Evolutionary conservation across 805 yeast species (phyloP).

Genomic region (Priceomyces castillae): DNA sequence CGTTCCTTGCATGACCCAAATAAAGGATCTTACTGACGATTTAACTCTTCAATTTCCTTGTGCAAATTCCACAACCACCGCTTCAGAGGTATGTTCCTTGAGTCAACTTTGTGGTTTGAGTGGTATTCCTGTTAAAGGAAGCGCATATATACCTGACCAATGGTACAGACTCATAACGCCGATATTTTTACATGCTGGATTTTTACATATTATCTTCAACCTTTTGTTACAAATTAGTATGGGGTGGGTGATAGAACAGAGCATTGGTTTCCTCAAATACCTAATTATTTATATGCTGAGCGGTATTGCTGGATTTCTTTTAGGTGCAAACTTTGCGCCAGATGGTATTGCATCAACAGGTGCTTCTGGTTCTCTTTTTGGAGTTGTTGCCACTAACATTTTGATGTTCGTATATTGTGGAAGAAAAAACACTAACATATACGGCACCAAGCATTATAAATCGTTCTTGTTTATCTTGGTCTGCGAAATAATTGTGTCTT

Average conservation of each 20-base stretch:
- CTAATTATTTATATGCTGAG: slow-evolving; percentile 54
- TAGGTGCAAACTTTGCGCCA: slow-evolving; percentile 70
- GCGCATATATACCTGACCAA: slow-evolving; percentile 50
- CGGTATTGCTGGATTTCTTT: slow-evolving; percentile 64
- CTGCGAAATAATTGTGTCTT: slow-evolving; percentile 55
- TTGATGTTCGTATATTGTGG: slow-evolving; percentile 54
- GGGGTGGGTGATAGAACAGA: slow-evolving; percentile 57
- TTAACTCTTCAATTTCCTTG: slow-evolving; percentile 55
- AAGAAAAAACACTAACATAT: slow-evolving; percentile 44
- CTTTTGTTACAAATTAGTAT: slow-evolving; percentile 57
- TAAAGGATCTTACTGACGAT: slow-evolving; percentile 49
- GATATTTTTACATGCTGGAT: slow-evolving; percentile 71
- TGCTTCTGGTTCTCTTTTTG: slow-evolving; percentile 70
- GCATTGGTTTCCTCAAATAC: slow-evolving; percentile 54
- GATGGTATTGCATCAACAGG: slow-evolving; percentile 66
- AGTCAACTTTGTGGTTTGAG: slow-evolving; percentile 60
- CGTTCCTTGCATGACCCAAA: slow-evolving; percentile 63
- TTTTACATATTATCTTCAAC: slow-evolving; percentile 65
- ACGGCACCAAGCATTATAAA: slow-evolving; percentile 46
- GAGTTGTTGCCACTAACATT: slow-evolving; percentile 62
- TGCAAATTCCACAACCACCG: slow-evolving; percentile 57
- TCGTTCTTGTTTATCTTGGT: slow-evolving; percentile 46
- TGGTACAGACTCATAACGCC: slow-evolving; percentile 72
- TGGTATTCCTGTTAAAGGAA: slow-evolving; percentile 37
- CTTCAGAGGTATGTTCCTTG: slow-evolving; percentile 56